A percentile compares a stretch with the other conserved stretches of the same genome.
Conservation (phyloP, 2,329 filamentous ascomycete genomes). For the Penicillium sp. region DNA sequence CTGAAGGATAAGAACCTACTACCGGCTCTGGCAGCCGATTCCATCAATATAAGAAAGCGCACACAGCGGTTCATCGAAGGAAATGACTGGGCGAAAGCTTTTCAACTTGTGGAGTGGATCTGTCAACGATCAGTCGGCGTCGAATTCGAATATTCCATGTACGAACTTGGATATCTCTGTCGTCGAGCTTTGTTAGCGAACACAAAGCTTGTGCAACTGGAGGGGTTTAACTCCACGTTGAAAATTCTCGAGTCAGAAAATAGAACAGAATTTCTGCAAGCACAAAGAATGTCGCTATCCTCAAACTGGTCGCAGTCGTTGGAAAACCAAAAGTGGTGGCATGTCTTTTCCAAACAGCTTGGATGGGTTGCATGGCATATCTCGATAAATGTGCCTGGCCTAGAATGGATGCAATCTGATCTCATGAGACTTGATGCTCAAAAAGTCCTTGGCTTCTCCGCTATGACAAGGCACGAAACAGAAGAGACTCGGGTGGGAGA, state of each 20-base stretch:
- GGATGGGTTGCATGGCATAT: slow-evolving; percentile 28
- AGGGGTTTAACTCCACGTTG: slow-evolving; percentile 8
- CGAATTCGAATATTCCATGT: slow-evolving; percentile 26
- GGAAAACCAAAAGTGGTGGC: slow-evolving; percentile 14
- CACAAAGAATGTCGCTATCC: not conserved
- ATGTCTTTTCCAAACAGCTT: slow-evolving; percentile 19
- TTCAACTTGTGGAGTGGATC: slow-evolving; percentile 25
- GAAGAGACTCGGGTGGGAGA: not conserved
- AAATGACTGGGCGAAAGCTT: slow-evolving; percentile 22
- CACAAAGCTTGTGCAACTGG: slow-evolving; percentile 2
- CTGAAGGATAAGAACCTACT: slow-evolving; percentile 18
- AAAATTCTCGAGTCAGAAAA: slow-evolving; percentile 13
- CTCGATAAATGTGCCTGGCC: slow-evolving; percentile 1
- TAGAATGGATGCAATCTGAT: slow-evolving; percentile 1
- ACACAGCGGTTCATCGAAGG: slow-evolving; percentile 4
- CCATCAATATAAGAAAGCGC: slow-evolving; percentile 2
- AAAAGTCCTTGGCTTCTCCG: not conserved
- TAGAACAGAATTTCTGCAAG: slow-evolving; percentile 7
- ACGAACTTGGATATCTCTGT: slow-evolving; percentile 28
- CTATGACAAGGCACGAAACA: not conserved
- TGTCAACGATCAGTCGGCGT: slow-evolving; percentile 22
- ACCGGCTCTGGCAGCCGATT: slow-evolving; percentile 25
- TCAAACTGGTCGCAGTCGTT: slow-evolving; percentile 11
- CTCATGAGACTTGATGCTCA: slow-evolving; percentile 2
- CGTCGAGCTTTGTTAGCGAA: slow-evolving; percentile 22